Evolutionary conservation across 2,329 filamentous ascomycete species (phyloP).

Genomic region (Rhinocladiella similis): DNA sequence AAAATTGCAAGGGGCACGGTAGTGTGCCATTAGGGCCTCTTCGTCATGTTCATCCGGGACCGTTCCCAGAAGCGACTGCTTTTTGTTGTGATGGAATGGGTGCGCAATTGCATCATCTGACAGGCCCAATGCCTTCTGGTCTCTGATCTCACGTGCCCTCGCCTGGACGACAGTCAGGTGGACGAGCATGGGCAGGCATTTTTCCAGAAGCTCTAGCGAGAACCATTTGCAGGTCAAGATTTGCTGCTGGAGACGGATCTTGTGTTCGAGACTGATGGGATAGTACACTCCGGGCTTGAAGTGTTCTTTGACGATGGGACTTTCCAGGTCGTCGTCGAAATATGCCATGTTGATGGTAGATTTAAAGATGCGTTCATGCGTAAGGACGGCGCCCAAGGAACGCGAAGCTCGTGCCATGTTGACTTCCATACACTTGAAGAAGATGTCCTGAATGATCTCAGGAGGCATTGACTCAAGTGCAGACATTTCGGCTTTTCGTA

Average conservation of each 20-base stretch:
- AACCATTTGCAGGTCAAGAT: slow-evolving; percentile 43
- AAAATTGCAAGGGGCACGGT: no score
- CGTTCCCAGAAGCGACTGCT: no score
- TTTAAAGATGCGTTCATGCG: slow-evolving; percentile 42
- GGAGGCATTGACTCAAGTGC: slow-evolving; percentile 48
- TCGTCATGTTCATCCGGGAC: no score
- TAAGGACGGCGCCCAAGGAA: slow-evolving; percentile 40
- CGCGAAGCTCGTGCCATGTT: slow-evolving; percentile 46
- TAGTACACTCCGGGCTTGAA: slow-evolving; percentile 40
- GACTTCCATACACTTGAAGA: slow-evolving; percentile 48
- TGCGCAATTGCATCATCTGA: neutral
- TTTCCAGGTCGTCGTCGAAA: slow-evolving; percentile 39
- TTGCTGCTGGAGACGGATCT: slow-evolving; percentile 35
- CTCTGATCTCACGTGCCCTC: slow-evolving; percentile 32
- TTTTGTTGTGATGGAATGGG: no score
- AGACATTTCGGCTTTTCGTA: slow-evolving; percentile 26
- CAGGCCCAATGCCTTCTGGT: neutral
- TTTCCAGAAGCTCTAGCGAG: slow-evolving; percentile 36
- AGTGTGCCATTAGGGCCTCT: no score
- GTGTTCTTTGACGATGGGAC: slow-evolving; percentile 35
- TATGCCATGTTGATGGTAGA: slow-evolving; percentile 43
- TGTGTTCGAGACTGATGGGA: slow-evolving; percentile 32
- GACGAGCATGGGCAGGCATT: slow-evolving; percentile 37
- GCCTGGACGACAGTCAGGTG: slow-evolving; percentile 36
- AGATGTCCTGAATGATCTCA: slow-evolving; percentile 56